phyloP scores from a whole-genome alignment of 2,329 filamentous ascomycete species.

The Coniochaeta ligniaria region DNA sequence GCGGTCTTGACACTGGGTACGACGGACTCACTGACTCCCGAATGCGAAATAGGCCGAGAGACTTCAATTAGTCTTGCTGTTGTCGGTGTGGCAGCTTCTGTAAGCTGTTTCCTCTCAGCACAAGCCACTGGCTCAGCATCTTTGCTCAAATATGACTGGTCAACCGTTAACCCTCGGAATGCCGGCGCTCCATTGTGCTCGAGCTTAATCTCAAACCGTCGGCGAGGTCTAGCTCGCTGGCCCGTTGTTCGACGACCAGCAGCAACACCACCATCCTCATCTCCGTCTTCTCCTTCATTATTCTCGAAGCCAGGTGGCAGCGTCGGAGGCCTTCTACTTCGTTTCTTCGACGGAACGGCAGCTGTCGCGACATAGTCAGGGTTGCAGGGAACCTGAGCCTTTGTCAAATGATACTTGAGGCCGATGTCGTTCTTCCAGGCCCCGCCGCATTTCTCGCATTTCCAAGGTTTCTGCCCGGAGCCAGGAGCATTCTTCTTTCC shows the following conservation, averaged over 20 bases:
- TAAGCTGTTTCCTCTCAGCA: not conserved
- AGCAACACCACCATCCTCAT: not conserved
- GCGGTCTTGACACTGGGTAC: not conserved
- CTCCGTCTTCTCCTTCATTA: not conserved
- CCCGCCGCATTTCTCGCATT: conserved; percentile 45
- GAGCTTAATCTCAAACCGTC: not conserved
- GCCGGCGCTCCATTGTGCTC: not conserved
- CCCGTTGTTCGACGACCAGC: not conserved
- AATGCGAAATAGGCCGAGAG: not conserved
- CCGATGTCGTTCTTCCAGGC: conserved; percentile 52
- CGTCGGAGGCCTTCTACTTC: not conserved
- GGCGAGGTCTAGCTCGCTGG: not conserved
- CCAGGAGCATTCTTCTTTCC: conserved; percentile 5
- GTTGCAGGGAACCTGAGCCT: conserved; percentile 47
- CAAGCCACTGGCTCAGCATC: not conserved
- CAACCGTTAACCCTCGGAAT: not conserved
- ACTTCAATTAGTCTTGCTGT: not conserved
- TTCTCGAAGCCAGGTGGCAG: not conserved
- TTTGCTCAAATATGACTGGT: not conserved
- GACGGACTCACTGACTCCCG: not conserved
- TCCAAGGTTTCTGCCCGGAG: conserved; percentile 24
- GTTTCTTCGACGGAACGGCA: conserved; percentile 11
- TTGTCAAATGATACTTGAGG: conserved; percentile 50
- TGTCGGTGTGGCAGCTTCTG: not conserved
- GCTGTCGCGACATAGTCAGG: conserved; percentile 30